Percentiles rank a stretch among this genome's conserved stretches.
phyloP scores from a whole-genome alignment of 495 filamentous ascomycete species.

The Penicillium parvum region DNA sequence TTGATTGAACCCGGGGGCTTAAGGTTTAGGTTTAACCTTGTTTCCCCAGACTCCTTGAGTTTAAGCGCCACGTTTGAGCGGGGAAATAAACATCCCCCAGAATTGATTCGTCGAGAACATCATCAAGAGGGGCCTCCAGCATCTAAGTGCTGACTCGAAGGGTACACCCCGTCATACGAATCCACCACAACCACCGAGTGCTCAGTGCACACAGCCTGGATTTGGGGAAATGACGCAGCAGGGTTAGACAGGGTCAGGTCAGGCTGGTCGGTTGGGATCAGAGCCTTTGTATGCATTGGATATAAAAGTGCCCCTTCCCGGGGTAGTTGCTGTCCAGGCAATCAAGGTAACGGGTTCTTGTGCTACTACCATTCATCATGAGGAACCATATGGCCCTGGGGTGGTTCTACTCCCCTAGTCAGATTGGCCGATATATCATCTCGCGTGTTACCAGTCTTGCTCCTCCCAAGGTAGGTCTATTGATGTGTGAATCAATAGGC shows the following conservation, averaged over 20 bases:
- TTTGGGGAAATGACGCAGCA: background rate
- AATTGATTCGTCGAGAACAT: background rate
- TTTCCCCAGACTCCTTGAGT: background rate
- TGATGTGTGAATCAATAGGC: background rate
- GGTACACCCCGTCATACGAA: background rate
- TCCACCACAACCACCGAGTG: background rate
- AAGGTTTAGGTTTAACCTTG: conserved; percentile 1
- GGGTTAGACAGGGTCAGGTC: too few relatives aligned
- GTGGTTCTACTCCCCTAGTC: conserved; percentile 38
- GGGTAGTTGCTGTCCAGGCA: too few relatives aligned
- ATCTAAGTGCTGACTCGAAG: too few relatives aligned
- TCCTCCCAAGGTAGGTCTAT: conserved; percentile 20
- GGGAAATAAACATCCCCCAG: background rate
- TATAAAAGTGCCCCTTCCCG: too few relatives aligned
- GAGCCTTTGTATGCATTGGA: too few relatives aligned
- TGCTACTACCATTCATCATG: conserved; percentile 27
- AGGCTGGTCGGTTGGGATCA: too few relatives aligned
- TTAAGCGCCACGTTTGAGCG: background rate
- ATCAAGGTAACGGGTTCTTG: too few relatives aligned
- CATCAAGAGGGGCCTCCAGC: background rate
- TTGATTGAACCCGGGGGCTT: background rate
- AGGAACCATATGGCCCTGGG: conserved; percentile 37
- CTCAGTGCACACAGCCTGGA: background rate
- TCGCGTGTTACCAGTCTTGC: conserved; percentile 29
- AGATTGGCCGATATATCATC: conserved; percentile 32